A percentile compares a stretch with the other conserved stretches of the same genome.
These are phyloP conservation scores for Pythium aquatile DNA, from an alignment of 352 stramenopile genomes.

Conservation along the genomic window DNA sequence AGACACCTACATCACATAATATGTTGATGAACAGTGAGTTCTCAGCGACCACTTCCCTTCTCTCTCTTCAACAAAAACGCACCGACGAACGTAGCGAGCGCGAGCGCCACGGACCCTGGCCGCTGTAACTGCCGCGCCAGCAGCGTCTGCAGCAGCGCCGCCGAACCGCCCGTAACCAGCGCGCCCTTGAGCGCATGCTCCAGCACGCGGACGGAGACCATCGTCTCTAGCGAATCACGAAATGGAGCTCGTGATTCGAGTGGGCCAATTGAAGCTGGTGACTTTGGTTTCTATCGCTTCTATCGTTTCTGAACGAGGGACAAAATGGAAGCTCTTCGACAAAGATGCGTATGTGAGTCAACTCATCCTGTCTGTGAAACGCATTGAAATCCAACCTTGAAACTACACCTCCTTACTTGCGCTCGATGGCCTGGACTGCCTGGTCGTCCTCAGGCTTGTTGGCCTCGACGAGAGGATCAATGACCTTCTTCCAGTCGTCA, in stretches of 20 bases:
- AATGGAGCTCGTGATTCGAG: background rate
- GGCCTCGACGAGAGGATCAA: slow-evolving; percentile 42
- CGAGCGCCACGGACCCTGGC: slow-evolving; percentile 48
- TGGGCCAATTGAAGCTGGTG: background rate
- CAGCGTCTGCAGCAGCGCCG: slow-evolving; percentile 38
- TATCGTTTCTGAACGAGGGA: background rate
- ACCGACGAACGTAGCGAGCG: slow-evolving; percentile 57
- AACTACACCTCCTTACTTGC: background rate
- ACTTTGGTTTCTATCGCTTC: background rate
- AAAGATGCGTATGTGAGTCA: background rate
- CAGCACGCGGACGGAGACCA: slow-evolving; percentile 31
- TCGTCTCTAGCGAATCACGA: background rate
- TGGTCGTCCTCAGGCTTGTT: slow-evolving; percentile 14
- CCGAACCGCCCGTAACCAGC: slow-evolving; percentile 30
- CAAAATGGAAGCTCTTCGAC: background rate
- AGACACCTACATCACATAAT: slow-evolving; percentile 21
- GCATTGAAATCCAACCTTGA: background rate
- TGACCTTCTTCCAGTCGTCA: slow-evolving; percentile 55
- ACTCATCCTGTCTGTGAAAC: no score
- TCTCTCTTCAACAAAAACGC: background rate
- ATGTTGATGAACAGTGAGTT: background rate
- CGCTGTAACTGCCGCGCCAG: slow-evolving; percentile 36
- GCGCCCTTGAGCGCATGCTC: slow-evolving; percentile 44
- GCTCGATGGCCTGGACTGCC: slow-evolving; percentile 3
- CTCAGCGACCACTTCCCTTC: background rate